These are phyloP conservation scores for Mollisia scopiformis DNA, from an alignment of 2,329 filamentous ascomycete genomes.

Conservation along the genomic window DNA sequence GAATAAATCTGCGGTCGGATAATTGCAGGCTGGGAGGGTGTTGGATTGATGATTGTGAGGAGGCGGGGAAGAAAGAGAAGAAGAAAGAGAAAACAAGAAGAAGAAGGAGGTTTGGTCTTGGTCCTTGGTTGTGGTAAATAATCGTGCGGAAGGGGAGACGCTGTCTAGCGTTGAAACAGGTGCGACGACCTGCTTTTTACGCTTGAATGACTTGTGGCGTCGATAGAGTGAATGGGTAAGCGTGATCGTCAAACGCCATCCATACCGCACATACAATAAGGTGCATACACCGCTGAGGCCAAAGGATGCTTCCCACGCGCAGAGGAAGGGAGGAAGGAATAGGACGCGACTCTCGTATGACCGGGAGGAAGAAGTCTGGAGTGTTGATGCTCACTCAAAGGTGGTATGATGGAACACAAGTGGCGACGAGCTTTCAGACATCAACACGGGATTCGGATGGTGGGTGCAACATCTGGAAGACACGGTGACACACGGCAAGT, in stretches of 20 bases:
- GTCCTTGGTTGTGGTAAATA: no score
- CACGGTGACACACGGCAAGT: no score
- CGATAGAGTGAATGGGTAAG: not conserved
- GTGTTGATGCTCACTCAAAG: not conserved
- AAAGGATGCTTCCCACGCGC: not conserved
- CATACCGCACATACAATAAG: no score
- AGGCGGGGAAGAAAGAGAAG: not conserved
- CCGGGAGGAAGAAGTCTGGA: not conserved
- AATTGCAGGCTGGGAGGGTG: constrained; percentile 8
- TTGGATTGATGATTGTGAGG: not conserved
- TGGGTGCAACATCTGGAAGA: no score
- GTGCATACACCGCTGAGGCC: not conserved
- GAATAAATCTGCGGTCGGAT: no score
- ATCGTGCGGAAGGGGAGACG: not conserved
- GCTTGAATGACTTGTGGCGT: not conserved
- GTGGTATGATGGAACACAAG: not conserved
- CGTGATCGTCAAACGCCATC: not conserved
- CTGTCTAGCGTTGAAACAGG: not conserved
- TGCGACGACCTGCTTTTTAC: not conserved
- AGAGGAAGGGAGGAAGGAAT: not conserved
- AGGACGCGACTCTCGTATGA: not conserved
- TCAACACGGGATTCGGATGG: no score
- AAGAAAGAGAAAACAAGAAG: not conserved
- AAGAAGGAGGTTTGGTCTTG: no score
- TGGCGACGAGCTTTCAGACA: not conserved